These are phyloP conservation scores for Balansia obtecta DNA, from an alignment of 2,329 filamentous ascomycete species.

Conservation along the genomic window DNA sequence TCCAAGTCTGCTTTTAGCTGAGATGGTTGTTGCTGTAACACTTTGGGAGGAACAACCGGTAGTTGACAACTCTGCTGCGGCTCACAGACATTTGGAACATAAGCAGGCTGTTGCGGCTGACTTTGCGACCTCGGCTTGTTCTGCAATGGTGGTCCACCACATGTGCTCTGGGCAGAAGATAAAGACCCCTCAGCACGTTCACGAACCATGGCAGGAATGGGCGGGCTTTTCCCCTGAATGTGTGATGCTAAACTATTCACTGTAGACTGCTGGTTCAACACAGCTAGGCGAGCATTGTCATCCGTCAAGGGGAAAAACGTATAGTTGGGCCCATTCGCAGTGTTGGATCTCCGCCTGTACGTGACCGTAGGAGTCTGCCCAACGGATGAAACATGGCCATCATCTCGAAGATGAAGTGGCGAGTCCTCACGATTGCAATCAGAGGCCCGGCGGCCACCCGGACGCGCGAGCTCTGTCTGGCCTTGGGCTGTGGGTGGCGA, in stretches of 20 bases:
- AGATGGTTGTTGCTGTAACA: background rate
- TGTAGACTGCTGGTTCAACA: background rate
- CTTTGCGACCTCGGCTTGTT: background rate
- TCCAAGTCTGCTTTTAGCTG: background rate
- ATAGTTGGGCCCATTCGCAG: conserved; percentile 1
- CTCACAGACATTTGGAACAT: too few species aligned
- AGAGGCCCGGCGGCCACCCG: conserved; percentile 3
- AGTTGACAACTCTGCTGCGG: background rate
- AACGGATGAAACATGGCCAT: conserved; percentile 9
- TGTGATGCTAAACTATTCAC: background rate
- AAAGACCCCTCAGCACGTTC: background rate
- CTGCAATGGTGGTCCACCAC: background rate
- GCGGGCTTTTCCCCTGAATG: background rate
- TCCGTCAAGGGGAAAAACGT: conserved; percentile 5
- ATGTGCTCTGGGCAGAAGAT: conserved; percentile 1
- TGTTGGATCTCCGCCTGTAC: conserved; percentile 5
- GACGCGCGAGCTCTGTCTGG: background rate
- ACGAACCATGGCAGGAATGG: conserved; percentile 4
- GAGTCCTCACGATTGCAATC: conserved; percentile 7
- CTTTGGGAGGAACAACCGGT: background rate
- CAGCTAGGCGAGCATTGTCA: background rate
- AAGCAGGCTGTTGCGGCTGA: background rate
- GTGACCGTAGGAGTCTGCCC: conserved; percentile 8
- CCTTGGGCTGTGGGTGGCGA: background rate
- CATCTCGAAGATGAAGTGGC: conserved; percentile 7